Evolutionary conservation across 768 basidiomycete genomes (phyloP).

Genomic region (Tricholoma sp.): DNA sequence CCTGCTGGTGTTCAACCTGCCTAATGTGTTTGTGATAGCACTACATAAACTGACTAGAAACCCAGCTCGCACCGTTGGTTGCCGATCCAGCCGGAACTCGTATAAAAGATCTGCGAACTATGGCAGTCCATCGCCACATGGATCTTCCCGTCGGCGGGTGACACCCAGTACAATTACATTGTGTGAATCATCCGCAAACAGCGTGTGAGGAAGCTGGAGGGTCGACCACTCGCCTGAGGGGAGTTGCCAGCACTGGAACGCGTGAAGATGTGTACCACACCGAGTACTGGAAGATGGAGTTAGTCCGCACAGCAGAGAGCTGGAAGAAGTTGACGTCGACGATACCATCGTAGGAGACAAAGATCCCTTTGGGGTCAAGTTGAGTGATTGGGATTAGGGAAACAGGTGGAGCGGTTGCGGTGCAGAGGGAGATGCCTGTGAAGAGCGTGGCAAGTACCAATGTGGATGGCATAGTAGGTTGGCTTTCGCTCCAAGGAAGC

Average conservation of each 20-base stretch:
- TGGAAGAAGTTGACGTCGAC: conserved; percentile 47
- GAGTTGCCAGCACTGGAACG: conserved; percentile 32
- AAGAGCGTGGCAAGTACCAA: conserved; percentile 6
- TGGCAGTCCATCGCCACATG: conserved; percentile 46
- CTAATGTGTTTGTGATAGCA: conserved; percentile 34
- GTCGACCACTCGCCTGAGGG: conserved; percentile 38
- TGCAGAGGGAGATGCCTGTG: conserved; percentile 5
- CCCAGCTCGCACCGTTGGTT: conserved; percentile 38
- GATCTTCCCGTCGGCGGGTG: conserved; percentile 40
- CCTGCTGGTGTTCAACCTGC: conserved; percentile 38
- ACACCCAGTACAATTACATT: conserved; percentile 41
- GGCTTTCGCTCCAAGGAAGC: no score
- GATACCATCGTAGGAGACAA: conserved; percentile 41
- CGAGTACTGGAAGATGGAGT: conserved; percentile 36
- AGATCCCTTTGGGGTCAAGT: conserved; percentile 36
- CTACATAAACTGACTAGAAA: conserved; percentile 37
- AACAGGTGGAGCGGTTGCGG: conserved; percentile 34
- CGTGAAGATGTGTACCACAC: conserved; percentile 42
- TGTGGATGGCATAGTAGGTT: background rate
- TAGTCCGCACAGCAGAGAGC: conserved; percentile 35
- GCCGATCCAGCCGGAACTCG: conserved; percentile 36
- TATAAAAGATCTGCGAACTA: conserved; percentile 38
- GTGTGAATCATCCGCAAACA: conserved; percentile 39
- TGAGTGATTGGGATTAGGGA: conserved; percentile 33
- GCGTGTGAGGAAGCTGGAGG: conserved; percentile 36